phyloP scores from a whole-genome alignment of 164 flowering plant species.

The Amborella trichopoda region DNA sequence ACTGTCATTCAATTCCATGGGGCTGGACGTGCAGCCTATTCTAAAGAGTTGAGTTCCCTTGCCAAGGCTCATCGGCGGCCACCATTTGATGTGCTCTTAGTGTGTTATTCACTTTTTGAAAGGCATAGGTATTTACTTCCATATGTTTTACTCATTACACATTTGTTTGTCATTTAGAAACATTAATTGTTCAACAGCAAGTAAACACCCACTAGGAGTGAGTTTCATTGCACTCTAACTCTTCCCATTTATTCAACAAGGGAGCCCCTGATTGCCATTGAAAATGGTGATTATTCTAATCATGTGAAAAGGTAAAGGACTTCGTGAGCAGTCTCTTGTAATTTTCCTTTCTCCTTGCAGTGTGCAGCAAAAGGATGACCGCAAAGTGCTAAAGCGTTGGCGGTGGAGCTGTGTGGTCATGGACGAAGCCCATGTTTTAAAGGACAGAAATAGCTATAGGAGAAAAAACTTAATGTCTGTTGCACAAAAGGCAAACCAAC shows the following conservation, averaged over 20 bases:
- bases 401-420: conserved; percentile 90
- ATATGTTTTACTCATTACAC: background rate
- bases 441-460: conserved; percentile 88
- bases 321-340: no score
- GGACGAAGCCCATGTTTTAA: conserved; percentile 99
- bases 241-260: no score
- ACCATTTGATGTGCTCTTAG: conserved; percentile 87
- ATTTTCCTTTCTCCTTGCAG: conserved; percentile 20
- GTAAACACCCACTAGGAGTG: no score
- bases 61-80: conserved; percentile 69
- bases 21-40: conserved; percentile 53
- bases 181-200: no score
- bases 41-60: conserved; percentile 53
- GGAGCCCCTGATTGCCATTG: no score
- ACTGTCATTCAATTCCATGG: conserved; percentile 81
- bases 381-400: conserved; percentile 77
- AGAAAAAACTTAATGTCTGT: conserved; percentile 91
- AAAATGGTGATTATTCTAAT: no score
- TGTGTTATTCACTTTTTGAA: conserved; percentile 92
- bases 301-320: no score
- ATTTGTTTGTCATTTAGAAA: background rate
- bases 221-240: no score
- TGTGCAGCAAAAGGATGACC: conserved; percentile 93
- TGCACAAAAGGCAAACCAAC: conserved; percentile 84
- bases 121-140: conserved; percentile 59